A percentile compares a stretch with the other conserved stretches of the same genome.
These are phyloP conservation scores for Suillus variegatus DNA, from an alignment of 768 basidiomycete species.

Conservation along the genomic window DNA sequence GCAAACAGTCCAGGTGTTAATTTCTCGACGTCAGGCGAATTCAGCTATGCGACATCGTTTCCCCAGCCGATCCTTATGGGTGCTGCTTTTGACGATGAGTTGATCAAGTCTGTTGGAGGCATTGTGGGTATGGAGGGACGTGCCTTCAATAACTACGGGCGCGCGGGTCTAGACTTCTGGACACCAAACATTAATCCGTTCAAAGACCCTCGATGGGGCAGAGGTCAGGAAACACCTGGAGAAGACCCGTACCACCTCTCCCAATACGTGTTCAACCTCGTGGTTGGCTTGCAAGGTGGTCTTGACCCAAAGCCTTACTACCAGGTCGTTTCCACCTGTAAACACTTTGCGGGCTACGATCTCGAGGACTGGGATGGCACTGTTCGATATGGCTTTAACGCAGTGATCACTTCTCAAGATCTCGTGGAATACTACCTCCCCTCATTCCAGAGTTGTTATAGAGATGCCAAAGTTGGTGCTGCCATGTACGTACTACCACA, in stretches of 20 bases:
- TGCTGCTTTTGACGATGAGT: slow-evolving; percentile 55
- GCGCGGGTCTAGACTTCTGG: slow-evolving; percentile 56
- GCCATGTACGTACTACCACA: slow-evolving; percentile 40
- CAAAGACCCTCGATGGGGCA: slow-evolving; percentile 64
- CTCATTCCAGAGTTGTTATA: slow-evolving; percentile 58
- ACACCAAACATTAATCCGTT: slow-evolving; percentile 56
- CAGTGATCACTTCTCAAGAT: slow-evolving; percentile 54
- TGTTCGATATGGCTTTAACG: slow-evolving; percentile 51
- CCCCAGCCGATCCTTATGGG: slow-evolving; percentile 57
- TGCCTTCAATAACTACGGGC: slow-evolving; percentile 56
- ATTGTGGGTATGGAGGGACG: slow-evolving; percentile 59
- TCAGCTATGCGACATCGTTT: slow-evolving; percentile 60
- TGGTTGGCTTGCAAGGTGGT: slow-evolving; percentile 59
- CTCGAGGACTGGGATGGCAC: slow-evolving; percentile 57
- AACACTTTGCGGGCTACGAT: slow-evolving; percentile 63
- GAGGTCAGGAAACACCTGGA: slow-evolving; percentile 63
- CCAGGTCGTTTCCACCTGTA: slow-evolving; percentile 59
- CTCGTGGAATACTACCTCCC: slow-evolving; percentile 57
- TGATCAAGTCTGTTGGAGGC: slow-evolving; percentile 50
- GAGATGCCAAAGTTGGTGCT: slow-evolving; percentile 60
- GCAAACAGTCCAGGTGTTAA: slow-evolving; percentile 52
- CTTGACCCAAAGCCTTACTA: slow-evolving; percentile 51
- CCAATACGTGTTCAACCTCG: slow-evolving; percentile 54
- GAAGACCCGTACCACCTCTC: slow-evolving; percentile 57
- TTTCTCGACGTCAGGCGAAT: slow-evolving; percentile 50